Conservation (phyloP, 257 asterid species). For the Solanum stenotomum region DNA sequence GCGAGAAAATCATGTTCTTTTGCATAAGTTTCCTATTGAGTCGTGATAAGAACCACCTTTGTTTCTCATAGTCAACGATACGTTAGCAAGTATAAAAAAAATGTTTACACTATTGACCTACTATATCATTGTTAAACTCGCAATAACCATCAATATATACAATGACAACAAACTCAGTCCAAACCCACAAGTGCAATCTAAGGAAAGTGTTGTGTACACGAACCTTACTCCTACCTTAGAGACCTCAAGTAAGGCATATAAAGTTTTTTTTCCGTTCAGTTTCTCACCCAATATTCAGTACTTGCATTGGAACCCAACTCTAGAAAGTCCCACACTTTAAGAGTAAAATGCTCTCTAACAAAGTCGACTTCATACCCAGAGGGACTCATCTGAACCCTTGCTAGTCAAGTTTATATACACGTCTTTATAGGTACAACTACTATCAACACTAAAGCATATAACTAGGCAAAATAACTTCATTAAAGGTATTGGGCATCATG, state of each 20-base stretch:
- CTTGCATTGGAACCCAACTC: not conserved
- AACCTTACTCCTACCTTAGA: not conserved
- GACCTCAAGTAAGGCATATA: not conserved
- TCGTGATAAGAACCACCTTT: not conserved
- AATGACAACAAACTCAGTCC: not conserved
- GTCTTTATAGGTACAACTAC: not conserved
- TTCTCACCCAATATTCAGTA: too few species aligned
- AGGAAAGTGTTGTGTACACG: not conserved
- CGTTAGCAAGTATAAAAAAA: not conserved
- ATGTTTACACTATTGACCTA: not conserved
- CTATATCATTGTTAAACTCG: not conserved
- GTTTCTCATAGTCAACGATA: not conserved
- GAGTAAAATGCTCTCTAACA: not conserved
- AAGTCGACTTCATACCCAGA: not conserved
- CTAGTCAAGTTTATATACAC: not conserved
- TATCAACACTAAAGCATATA: not conserved
- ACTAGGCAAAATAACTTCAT: not conserved
- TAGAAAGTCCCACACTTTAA: not conserved
- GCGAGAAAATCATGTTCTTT: not conserved
- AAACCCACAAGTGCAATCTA: not conserved
- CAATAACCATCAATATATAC: not conserved
- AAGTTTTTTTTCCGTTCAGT: not conserved
- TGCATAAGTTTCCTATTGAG: not conserved
- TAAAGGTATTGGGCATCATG: not conserved
- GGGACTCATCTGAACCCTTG: not conserved